Base-by-base conservation (phyloP, 768 basidiomycete genomes). In the Omphalotus guepiniiformis region DNA sequence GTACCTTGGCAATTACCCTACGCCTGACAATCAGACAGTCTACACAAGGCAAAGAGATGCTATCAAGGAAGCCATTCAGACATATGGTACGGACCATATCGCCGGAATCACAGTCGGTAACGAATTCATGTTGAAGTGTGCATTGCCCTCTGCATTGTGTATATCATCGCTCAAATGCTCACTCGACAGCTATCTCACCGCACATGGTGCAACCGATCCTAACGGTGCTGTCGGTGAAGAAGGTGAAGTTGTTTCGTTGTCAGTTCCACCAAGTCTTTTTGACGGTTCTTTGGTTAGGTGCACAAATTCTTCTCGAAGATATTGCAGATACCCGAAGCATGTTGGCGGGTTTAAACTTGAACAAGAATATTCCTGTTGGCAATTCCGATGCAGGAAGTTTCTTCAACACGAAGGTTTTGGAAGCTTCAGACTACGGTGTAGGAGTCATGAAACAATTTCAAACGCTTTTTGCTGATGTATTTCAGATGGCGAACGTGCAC, bases 71-170 rank as follows among this genome's bases (percentile, higher is more conserved):
- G 92, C 85, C 7, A 67, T 97, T 45, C 61, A 85, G 60, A 82
- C 78, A 1, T 97, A 84, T 60, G 94, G 94, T 26, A 76, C 79
- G 2, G 77, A 77, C 50, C 64, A 93, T 56, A 78, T 97, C 43
- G 70, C 68, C 0, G 95, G 95, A 7, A 58, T 97, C 30, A 93
- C 86, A 11, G 93, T 96, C 27, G 93, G 95, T 27, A 95, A 96
- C 60, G 93, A 95, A 66, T 91, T 80, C 61, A 88, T 92, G 60
- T 74, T 93, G 40, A 80, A 93, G 82, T 85, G 39, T 3, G 75
- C 67, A 6, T 34, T 16, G 36, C 18, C 34, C 55, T 22, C 21
- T 46, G 48, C 30, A 2, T 37, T 7, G 28, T 22, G 19, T 9
- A 22, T 23, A 35, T 12, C 8, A 16, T 22, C 37, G 36, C 25